A percentile compares a stretch with the other conserved stretches of the same genome.
These are phyloP conservation scores for Fusarium sp. DNA, from an alignment of 2,329 filamentous ascomycete genomes.

Conservation along the genomic window DNA sequence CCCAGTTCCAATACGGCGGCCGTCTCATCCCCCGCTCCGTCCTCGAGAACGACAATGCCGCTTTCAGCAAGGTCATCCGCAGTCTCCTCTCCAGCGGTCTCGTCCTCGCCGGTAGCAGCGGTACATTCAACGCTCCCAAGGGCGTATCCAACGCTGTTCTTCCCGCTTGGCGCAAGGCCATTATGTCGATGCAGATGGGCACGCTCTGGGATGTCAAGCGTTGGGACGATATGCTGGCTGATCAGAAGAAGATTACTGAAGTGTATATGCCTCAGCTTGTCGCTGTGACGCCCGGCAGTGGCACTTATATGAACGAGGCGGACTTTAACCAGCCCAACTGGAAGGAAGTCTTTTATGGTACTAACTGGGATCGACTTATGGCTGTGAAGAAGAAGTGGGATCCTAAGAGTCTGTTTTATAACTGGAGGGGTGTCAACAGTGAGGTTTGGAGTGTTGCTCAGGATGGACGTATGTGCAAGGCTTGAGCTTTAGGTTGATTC, in stretches of 20 bases:
- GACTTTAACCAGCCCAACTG: slow-evolving; percentile 59
- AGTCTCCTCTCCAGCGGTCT: slow-evolving; percentile 16
- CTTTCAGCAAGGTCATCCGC: slow-evolving; percentile 49
- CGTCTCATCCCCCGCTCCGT: slow-evolving; percentile 58
- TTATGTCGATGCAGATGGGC: slow-evolving; percentile 49
- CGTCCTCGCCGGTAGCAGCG: slow-evolving; percentile 46
- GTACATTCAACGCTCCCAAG: slow-evolving; percentile 41
- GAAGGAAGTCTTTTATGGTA: slow-evolving; percentile 60
- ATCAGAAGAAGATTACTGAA: slow-evolving; percentile 49
- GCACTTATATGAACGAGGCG: slow-evolving; percentile 65
- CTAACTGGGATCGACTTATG: slow-evolving; percentile 57
- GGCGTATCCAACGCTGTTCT: slow-evolving; percentile 53
- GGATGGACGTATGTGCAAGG: slow-evolving; percentile 38
- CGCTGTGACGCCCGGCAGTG: slow-evolving; percentile 55
- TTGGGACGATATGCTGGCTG: slow-evolving; percentile 48
- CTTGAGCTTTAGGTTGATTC: slow-evolving; percentile 19
- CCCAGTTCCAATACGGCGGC: slow-evolving; percentile 52
- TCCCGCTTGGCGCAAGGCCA: slow-evolving; percentile 55
- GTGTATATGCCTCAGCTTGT: slow-evolving; percentile 46
- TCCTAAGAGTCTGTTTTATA: slow-evolving; percentile 60
- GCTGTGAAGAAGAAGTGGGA: slow-evolving; percentile 66
- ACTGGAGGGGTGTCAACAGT: slow-evolving; percentile 61
- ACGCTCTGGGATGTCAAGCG: slow-evolving; percentile 47
- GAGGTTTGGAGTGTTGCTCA: slow-evolving; percentile 56
- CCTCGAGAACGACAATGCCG: slow-evolving; percentile 47